Base-by-base conservation (phyloP, 257 asterid genomes). In the Sherardia arvensis region DNA sequence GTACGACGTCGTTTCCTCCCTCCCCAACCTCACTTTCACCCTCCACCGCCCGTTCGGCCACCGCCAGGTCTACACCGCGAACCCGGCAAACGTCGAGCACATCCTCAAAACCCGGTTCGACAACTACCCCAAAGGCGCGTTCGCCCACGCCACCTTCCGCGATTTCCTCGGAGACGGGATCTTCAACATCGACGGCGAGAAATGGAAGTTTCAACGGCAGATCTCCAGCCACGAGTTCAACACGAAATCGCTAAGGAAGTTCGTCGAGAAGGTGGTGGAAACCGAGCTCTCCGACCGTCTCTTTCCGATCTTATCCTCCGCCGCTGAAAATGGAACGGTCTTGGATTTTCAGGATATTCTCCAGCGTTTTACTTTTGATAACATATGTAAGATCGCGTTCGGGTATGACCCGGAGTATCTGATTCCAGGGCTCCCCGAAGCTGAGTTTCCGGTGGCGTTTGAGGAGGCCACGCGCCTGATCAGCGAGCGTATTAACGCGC, bases 111-210 rank as follows among this genome's bases (percentile, higher is more conserved):
- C 74, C 28, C 69, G 76, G 27, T 88, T 88, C 71, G 47, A 65
- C 26, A 71, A 66, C 65, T 87, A 85, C 69, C 81, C 29, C 2
- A 87, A 87, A 54, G 95, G 95, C 3, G 66, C 65, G 0, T 20
- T 66, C 11, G 65, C 72, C 38, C 68, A 76, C 10, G 0, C 6
- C 28, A 68, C 64, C 2, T 65, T 79, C 22, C 3, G 57, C 0
- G 94, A 87, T 56, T 83, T 87, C 9, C 85, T 87, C 11, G 91
- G 94, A 1, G 77, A 83, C 36, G 83, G 96, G 9, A 83, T 87
- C 2, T 81, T 87, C 77, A 87, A 87, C 36, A 64, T 81, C 9
- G 90, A 84, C 22, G 96, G 91, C 0, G 71, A 71, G 0, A 73
- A 25, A 9, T 87, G 94, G 96, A 87, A 81, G 62, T 74, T 75